phyloP scores from a whole-genome alignment of 495 filamentous ascomycete species.

The Tuber brumale region DNA sequence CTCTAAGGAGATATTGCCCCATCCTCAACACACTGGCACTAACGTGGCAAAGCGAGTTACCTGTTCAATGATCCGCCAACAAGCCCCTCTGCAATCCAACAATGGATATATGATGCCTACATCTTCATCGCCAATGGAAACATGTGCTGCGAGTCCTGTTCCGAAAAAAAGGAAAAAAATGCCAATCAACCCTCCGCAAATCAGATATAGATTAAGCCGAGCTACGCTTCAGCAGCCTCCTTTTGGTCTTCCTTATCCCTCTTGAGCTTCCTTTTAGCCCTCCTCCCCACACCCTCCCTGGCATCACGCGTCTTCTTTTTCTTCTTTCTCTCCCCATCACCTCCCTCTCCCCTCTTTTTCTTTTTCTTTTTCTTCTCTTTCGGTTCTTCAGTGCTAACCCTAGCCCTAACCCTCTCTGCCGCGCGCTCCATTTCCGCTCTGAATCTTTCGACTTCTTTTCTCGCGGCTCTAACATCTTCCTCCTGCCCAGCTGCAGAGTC shows the following conservation, averaged over 20 bases:
- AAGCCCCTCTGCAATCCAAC: background rate
- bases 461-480: slow-evolving; percentile 72
- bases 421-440: slow-evolving; percentile 86
- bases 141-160: background rate
- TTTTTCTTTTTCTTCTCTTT: slow-evolving; percentile 73
- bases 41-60: background rate
- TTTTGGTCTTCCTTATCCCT: slow-evolving; percentile 27
- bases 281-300: slow-evolving; percentile 15
- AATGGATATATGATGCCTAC: background rate
- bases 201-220: background rate
- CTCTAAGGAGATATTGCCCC: background rate
- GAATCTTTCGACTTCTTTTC: slow-evolving; percentile 77
- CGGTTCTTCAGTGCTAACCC: slow-evolving; percentile 53
- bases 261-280: slow-evolving; percentile 26
- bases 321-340: slow-evolving; percentile 31
- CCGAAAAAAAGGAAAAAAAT: background rate
- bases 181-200: background rate
- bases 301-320: slow-evolving; percentile 40
- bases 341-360: slow-evolving; percentile 46
- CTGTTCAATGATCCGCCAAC: background rate
- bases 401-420: slow-evolving; percentile 67
- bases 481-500: slow-evolving; percentile 54
- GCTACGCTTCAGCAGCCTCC: slow-evolving; percentile 32
- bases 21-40: background rate
- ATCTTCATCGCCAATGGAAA: background rate